Conservation (phyloP, 2,329 filamentous ascomycete species). For the Fusarium tanahbumbuense region DNA sequence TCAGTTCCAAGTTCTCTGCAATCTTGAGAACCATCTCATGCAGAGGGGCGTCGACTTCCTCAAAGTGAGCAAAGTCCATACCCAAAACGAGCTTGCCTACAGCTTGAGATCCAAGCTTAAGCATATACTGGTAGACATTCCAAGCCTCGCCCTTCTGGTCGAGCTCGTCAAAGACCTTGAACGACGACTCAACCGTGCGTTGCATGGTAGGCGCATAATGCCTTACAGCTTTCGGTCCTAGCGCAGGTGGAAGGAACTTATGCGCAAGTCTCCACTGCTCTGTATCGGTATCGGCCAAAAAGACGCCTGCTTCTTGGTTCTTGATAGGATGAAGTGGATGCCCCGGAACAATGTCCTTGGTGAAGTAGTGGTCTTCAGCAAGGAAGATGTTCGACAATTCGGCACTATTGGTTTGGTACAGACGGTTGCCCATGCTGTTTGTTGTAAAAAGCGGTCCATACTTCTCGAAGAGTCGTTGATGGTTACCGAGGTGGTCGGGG, state of each 20-base stretch:
- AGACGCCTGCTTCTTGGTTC: constrained; percentile 56
- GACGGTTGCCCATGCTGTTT: constrained; percentile 60
- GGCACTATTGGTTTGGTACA: constrained; percentile 64
- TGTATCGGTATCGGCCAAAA: constrained; percentile 62
- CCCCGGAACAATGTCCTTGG: constrained; percentile 62
- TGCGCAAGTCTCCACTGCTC: constrained; percentile 64
- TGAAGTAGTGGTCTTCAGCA: constrained; percentile 63
- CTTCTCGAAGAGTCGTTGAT: constrained; percentile 63
- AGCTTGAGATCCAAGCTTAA: constrained; percentile 60
- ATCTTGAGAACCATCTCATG: constrained; percentile 65
- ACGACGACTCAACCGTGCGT: constrained; percentile 61
- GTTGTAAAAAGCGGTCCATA: constrained; percentile 65
- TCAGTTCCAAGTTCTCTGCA: constrained; percentile 63
- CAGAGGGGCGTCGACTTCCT: constrained; percentile 56
- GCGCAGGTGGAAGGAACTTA: constrained; percentile 70
- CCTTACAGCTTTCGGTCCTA: constrained; percentile 69
- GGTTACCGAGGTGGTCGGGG: constrained; percentile 68
- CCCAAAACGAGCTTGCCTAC: constrained; percentile 59
- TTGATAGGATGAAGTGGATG: constrained; percentile 61
- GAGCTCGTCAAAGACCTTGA: constrained; percentile 62
- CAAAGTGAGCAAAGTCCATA: constrained; percentile 60
- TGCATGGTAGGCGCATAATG: constrained; percentile 72
- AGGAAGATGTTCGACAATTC: constrained; percentile 59
- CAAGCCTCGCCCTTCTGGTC: constrained; percentile 59
- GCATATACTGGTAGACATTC: constrained; percentile 63